Conservation (phyloP, 1,139 yeast genomes). For the Zygosaccharomyces sapae region DNA sequence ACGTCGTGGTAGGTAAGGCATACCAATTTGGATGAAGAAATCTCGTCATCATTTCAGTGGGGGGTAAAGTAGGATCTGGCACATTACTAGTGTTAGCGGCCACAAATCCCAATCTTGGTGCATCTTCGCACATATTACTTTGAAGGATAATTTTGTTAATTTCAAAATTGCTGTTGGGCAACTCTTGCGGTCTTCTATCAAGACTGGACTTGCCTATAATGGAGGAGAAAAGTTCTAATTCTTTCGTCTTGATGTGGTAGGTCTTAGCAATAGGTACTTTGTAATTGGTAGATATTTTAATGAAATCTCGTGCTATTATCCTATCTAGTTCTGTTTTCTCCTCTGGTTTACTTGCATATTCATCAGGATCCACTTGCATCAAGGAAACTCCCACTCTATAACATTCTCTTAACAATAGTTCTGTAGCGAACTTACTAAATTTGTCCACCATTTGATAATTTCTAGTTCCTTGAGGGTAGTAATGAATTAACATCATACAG, state of each 20-base stretch:
- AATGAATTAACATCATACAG: conserved; percentile 47
- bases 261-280: conserved; percentile 63
- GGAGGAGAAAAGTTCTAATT: conserved; percentile 49
- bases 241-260: conserved; percentile 42
- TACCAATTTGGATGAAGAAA: conserved; percentile 88
- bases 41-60: conserved; percentile 63
- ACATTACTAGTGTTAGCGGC: conserved; percentile 41
- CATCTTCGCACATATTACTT: conserved; percentile 36
- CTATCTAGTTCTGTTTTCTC: conserved; percentile 33
- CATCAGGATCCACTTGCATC: conserved; percentile 14
- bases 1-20: conserved; percentile 72
- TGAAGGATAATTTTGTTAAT: conserved; percentile 36
- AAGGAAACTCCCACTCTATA: conserved; percentile 45
- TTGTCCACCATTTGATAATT: conserved; percentile 58
- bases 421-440: conserved; percentile 67
- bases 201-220: conserved; percentile 35
- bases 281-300: conserved; percentile 58
- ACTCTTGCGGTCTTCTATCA: conserved; percentile 33
- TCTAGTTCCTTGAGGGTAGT: conserved; percentile 52
- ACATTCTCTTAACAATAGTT: conserved; percentile 68
- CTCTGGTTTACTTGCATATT: conserved; percentile 18
- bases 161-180: conserved; percentile 34
- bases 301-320: conserved; percentile 53
- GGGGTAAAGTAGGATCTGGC: conserved; percentile 60
- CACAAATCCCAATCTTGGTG: conserved; percentile 37